Percentiles rank a stretch among this genome's conserved stretches.
Evolutionary conservation across 2,329 filamentous ascomycete genomes (phyloP).

Genomic region (Monilinia laxa): DNA sequence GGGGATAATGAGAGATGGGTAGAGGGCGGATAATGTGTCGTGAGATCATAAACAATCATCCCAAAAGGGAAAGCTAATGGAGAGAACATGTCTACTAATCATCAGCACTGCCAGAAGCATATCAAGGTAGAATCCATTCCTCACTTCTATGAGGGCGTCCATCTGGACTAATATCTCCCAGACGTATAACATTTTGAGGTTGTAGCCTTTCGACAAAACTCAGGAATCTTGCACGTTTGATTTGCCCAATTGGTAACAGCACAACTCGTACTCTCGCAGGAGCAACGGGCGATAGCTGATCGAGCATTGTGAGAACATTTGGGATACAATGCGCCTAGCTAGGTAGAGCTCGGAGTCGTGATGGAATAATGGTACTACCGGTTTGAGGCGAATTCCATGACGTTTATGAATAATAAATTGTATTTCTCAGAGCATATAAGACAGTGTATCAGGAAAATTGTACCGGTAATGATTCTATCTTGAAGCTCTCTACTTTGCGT

Average conservation of each 20-base stretch:
- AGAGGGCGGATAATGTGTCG: constrained; percentile 74
- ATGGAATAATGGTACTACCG: constrained; percentile 1
- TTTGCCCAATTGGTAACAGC: constrained; percentile 81
- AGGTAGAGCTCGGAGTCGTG: constrained; percentile 18
- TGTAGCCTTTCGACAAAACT: constrained; percentile 76
- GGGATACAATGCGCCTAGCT: constrained; percentile 36
- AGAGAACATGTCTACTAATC: constrained; percentile 78
- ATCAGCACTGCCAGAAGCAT: constrained; percentile 28
- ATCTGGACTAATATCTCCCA: constrained; percentile 86
- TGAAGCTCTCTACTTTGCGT: constrained; percentile 6
- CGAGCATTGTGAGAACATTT: constrained; percentile 71
- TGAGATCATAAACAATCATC: constrained; percentile 83
- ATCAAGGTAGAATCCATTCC: constrained; percentile 35
- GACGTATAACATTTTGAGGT: constrained; percentile 74
- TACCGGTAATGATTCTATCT: not conserved
- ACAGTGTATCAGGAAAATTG: not conserved
- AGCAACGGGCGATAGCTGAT: constrained; percentile 86
- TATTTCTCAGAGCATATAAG: constrained; percentile 12
- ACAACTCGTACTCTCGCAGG: constrained; percentile 88
- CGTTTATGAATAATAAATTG: constrained; percentile 8
- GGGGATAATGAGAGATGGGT: constrained; percentile 79
- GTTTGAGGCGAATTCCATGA: constrained; percentile 7
- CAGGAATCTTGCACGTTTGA: constrained; percentile 77
- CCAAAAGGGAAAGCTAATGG: constrained; percentile 84
- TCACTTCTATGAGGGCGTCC: constrained; percentile 81